Evolutionary conservation across 2,329 filamentous ascomycete genomes (phyloP).

Genomic region (Stromatinia cepivora): DNA sequence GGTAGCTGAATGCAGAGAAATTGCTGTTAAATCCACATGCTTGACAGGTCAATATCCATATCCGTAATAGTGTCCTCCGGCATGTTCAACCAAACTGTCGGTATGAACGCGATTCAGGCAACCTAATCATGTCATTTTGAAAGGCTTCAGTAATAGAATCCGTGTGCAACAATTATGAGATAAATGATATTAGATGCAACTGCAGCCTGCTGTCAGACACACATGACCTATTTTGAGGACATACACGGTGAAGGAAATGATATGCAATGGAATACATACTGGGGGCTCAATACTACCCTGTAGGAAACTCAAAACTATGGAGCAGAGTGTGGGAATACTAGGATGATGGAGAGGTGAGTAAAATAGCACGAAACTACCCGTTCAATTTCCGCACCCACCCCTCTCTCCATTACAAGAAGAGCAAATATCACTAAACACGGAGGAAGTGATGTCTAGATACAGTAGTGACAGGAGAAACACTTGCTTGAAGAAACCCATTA

Average conservation of each 20-base stretch:
- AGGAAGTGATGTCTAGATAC: not conserved
- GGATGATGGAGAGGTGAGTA: not conserved
- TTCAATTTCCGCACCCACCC: too few relatives aligned
- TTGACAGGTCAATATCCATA: not conserved
- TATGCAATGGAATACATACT: not conserved
- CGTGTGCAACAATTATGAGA: not conserved
- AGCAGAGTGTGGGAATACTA: not conserved
- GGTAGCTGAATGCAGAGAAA: not conserved
- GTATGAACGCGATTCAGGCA: not conserved
- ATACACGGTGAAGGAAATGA: not conserved
- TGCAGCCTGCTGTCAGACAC: not conserved
- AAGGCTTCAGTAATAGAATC: not conserved
- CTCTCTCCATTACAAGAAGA: too few relatives aligned
- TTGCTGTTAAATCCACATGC: not conserved
- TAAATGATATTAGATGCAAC: not conserved
- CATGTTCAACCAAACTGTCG: not conserved
- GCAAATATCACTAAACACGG: too few relatives aligned
- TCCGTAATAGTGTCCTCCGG: not conserved
- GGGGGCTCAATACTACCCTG: not conserved
- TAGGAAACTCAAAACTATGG: not conserved
- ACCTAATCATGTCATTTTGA: not conserved
- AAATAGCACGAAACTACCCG: not conserved
- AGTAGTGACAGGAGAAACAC: too few relatives aligned
- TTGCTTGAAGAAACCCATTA: not conserved
- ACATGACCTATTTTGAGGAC: not conserved